Base-by-base conservation (phyloP, 2,329 filamentous ascomycete genomes). In the Dactylellina cionopaga region DNA sequence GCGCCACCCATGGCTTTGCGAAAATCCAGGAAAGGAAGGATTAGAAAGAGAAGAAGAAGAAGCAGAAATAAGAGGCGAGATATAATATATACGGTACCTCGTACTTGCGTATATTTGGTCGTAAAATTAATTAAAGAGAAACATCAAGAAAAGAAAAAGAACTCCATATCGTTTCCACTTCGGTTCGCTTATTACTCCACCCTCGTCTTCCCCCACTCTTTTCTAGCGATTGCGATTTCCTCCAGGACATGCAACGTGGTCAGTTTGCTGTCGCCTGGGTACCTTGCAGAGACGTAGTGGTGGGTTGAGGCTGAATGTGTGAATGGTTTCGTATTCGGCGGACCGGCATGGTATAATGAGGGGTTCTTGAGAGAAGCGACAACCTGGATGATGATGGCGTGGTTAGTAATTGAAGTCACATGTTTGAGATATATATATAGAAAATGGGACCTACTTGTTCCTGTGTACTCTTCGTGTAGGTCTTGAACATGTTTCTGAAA, bases 251-350 rank as follows among this genome's bases (percentile, higher is more conserved):
- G 52, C 43, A 64, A 27, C 54, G 56, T 51, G 56, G 71, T 37
- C 63, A 69, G 33, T 52, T 56, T 44, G 60, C 59, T 74, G 55
- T 75, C 59, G 19, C 62, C 65, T 33, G 75, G 76, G 63, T 75
- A 76, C 33, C 76, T 68, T 59, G 72, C 74, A 25, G 75, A 76
- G 39, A 77, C 49, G 51, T 76, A 76, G 56, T 70, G 76, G 43
- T 76, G 71, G 19, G 65, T 76, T 15, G 74, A 71, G 49, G 75
- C 75, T 7, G 66, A 71, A 39, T 76, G 75, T 43, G 64, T 58
- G 56, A 76, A 77, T 58, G 73, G 71, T 19, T 75, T 77, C 54
- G 52, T 47, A 13, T 71, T 55, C 39, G 63, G 55, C 25, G 68
- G 62, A 22, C 68, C 59, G 39, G 68, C 55, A 31, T 71, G 66